Evolutionary conservation across 2,329 filamentous ascomycete species (phyloP), one percentile per base, ranked within the genome.

Genomic region (Colletotrichum sp.): DNA sequence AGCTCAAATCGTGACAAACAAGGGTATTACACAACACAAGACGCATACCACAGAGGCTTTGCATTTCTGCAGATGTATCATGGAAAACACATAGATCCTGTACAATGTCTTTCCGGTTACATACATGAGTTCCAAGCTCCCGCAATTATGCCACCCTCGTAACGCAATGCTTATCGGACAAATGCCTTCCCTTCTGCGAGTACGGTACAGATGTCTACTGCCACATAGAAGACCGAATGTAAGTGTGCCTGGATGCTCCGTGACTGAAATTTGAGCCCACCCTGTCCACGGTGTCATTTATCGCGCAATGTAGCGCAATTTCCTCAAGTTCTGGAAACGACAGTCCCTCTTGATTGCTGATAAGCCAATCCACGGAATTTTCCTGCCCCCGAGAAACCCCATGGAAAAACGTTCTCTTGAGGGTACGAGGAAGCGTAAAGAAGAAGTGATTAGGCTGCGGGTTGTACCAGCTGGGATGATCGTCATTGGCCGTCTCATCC

Each of bases 361-460:
- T 13, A 13, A 52, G 44, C 44, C 44, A 52, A 8, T 52, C n/a
- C 44, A 52, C n/a, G 2, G 44, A 52, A 3, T 52, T 24, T 4
- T 13, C n/a, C 2, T 52, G n/a, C 44, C 2, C 10, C 10, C 10
- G 10, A 7, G n/a, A 24, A 0, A 52, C n/a, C n/a, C 12, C 0
- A 52, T 52, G 3, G 44, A 52, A 52, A 13, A 21, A 52, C 4
- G 12, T 24, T 52, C 44, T 52, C 6, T 52, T 52, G 44, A 52
- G n/a, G n/a, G 44, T 24, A n/a, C 44, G 44, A 21, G 44, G 44
- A 52, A 52, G 44, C 44, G 44, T 52, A 24, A 21, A 52, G n/a
- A 52, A 52, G 44, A 52, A 52, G 10, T 52, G 44, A 21, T 52
- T 52, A 6, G 44, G 44, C 10, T 52, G 44, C 44, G n/a, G 44